A percentile compares a stretch with the other conserved stretches of the same genome.
Conservation (phyloP, 257 asterid genomes). For the Cordia subcordata region DNA sequence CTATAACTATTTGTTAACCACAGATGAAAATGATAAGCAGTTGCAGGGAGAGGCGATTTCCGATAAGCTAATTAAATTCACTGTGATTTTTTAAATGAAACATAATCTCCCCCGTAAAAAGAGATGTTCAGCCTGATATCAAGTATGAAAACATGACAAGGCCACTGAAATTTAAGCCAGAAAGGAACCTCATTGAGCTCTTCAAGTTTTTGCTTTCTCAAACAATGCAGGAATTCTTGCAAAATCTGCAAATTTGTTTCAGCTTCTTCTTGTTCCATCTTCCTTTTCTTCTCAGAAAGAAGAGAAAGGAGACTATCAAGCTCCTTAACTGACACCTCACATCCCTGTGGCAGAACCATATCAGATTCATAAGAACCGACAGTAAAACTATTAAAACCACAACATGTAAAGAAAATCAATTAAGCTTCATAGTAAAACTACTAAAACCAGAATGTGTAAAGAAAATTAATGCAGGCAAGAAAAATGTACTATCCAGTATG, state of each 20-base stretch:
- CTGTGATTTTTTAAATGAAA: too few relatives aligned
- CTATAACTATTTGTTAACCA: too few relatives aligned
- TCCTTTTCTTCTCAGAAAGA: slow-evolving; percentile 76
- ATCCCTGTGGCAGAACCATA: slow-evolving; percentile 76
- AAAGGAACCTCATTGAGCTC: slow-evolving; percentile 77
- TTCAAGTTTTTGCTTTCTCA: slow-evolving; percentile 71
- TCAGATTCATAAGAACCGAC: slow-evolving; percentile 20
- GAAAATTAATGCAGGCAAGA: too few relatives aligned
- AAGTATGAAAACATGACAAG: slow-evolving; percentile 3
- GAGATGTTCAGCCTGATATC: neutral
- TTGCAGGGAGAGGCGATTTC: too few relatives aligned
- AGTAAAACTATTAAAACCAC: neutral
- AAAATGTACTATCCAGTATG: neutral
- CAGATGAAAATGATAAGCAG: too few relatives aligned
- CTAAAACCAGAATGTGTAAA: neutral
- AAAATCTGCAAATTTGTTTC: slow-evolving; percentile 76
- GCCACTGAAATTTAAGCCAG: slow-evolving; percentile 14
- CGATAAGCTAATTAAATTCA: neutral
- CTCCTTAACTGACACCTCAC: slow-evolving; percentile 75
- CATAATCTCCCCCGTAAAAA: too few relatives aligned
- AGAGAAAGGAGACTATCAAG: slow-evolving; percentile 65
- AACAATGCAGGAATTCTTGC: slow-evolving; percentile 64
- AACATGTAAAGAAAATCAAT: neutral
- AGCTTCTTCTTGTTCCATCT: slow-evolving; percentile 94
- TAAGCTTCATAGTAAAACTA: neutral